Base-by-base conservation (phyloP, 257 asterid genomes). In the Solanum pinnatisectum region DNA sequence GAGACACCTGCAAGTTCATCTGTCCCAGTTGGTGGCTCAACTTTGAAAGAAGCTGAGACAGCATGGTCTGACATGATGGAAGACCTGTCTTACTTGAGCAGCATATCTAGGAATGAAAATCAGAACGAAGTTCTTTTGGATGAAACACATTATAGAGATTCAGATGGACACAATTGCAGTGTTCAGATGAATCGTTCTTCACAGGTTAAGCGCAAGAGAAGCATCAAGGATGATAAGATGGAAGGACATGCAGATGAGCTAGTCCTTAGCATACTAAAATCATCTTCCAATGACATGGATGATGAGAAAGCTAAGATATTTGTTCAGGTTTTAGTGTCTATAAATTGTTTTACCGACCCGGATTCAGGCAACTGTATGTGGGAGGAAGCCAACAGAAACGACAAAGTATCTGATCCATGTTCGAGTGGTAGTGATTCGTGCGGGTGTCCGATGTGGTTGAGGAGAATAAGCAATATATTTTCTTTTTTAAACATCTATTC, bases 61-160 rank as follows among this genome's bases (percentile, higher is more conserved):
- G 93, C 95, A 39, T 96, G 96, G 96, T 91, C 93, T 60, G 98
- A 94, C 78, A 81, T 95, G 94, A 93, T 91, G 96, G 91, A 92
- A 90, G 98, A 97, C 89, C 88, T 95, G 84, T 92, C 96, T 15
- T 91, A 93, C 88, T 88, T 89, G 81, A 90, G 81, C 42, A 91
- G 87, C 27, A 79, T 59, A 18, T 83, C 94, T 60, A 42, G 70
- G 71, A 20, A 65, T 22, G 92, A 89, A 77, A 87, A 79, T 87
- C 93, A 59, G 27, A 73, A 91, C 11, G 88, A 87, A 71, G 68
- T 22, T 84, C 91, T 86, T 72, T 74, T 37, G 86, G 93, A 90
- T 90, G 18, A 88, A 60, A 27, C 25, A 77, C 87, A 73, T 82
- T 87, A 84, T 68, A 91, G 87, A 90, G 85, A 88, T 87, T 90